Evolutionary conservation across 805 yeast genomes (phyloP).

Genomic region (Saturnispora mendoncae): DNA sequence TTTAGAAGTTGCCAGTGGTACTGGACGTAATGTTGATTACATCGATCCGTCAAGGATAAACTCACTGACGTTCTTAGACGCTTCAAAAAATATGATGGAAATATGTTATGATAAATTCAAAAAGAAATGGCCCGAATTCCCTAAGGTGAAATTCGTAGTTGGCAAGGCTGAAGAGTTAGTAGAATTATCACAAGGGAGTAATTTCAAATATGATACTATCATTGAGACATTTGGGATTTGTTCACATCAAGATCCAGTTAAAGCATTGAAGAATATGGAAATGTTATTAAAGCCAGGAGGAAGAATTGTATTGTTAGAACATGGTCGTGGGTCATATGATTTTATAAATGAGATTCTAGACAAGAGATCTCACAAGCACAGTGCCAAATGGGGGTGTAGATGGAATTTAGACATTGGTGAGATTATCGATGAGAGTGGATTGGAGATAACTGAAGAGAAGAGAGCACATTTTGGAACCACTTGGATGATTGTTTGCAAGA

Average conservation of each 20-base stretch:
- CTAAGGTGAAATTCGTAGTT: slow-evolving; percentile 76
- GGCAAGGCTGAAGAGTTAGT: slow-evolving; percentile 82
- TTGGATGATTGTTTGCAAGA: slow-evolving; percentile 72
- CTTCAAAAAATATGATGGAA: slow-evolving; percentile 81
- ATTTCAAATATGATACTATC: slow-evolving; percentile 75
- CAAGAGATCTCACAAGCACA: slow-evolving; percentile 70
- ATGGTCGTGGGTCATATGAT: slow-evolving; percentile 79
- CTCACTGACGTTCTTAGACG: slow-evolving; percentile 78
- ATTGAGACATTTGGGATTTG: slow-evolving; percentile 93
- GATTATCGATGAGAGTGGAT: slow-evolving; percentile 71
- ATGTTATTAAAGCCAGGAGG: slow-evolving; percentile 80
- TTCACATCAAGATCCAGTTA: slow-evolving; percentile 89
- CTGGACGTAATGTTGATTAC: slow-evolving; percentile 85
- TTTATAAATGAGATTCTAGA: slow-evolving; percentile 75
- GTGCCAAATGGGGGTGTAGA: slow-evolving; percentile 92
- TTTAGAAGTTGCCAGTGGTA: slow-evolving; percentile 90
- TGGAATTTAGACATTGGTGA: slow-evolving; percentile 95
- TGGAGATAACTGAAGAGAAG: slow-evolving; percentile 71
- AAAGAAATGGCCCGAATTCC: slow-evolving; percentile 53
- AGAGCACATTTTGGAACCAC: slow-evolving; percentile 89
- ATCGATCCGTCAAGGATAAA: slow-evolving; percentile 49
- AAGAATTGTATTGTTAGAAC: slow-evolving; percentile 78
- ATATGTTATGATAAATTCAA: slow-evolving; percentile 67
- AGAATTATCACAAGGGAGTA: slow-evolving; percentile 32
- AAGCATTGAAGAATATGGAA: slow-evolving; percentile 67